A percentile compares a stretch with the other conserved stretches of the same genome.
phyloP scores from a whole-genome alignment of 768 basidiomycete genomes.

The Tremella yokohamensis region DNA sequence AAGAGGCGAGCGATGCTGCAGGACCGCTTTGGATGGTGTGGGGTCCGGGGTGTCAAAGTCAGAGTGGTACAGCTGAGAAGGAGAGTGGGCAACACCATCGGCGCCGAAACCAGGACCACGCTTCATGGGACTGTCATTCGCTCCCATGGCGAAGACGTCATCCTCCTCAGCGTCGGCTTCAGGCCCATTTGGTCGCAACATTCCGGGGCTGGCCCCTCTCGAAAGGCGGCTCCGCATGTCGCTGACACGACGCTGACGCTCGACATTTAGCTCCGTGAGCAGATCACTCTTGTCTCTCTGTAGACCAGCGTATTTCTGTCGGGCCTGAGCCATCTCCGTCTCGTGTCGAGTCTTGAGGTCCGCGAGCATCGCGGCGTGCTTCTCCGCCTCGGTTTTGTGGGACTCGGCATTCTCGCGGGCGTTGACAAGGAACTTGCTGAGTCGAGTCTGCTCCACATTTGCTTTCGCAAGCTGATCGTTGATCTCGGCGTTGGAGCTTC shows the following conservation, averaged over 20 bases:
- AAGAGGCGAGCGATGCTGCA: constrained; percentile 37
- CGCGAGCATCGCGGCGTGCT: constrained; percentile 61
- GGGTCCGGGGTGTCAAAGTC: constrained; percentile 49
- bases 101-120: constrained; percentile 49
- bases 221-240: constrained; percentile 27
- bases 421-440: constrained; percentile 68
- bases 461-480: constrained; percentile 66
- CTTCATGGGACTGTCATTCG: constrained; percentile 36
- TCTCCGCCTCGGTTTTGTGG: constrained; percentile 81
- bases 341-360: constrained; percentile 88
- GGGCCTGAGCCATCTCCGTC: constrained; percentile 85
- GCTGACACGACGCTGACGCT: constrained; percentile 32
- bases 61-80: constrained; percentile 41
- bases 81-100: constrained; percentile 45
- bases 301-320: constrained; percentile 79
- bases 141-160: constrained; percentile 49
- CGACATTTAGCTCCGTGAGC: constrained; percentile 68
- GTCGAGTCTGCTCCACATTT: constrained; percentile 77
- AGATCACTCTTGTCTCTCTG: constrained; percentile 90
- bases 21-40: constrained; percentile 39
- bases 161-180: constrained; percentile 44
- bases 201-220: constrained; percentile 37
- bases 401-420: constrained; percentile 73
- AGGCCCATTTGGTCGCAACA: constrained; percentile 21
- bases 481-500: constrained; percentile 64